These are phyloP conservation scores for Lactarius sp. DNA, from an alignment of 768 basidiomycete genomes.

Conservation along the genomic window DNA sequence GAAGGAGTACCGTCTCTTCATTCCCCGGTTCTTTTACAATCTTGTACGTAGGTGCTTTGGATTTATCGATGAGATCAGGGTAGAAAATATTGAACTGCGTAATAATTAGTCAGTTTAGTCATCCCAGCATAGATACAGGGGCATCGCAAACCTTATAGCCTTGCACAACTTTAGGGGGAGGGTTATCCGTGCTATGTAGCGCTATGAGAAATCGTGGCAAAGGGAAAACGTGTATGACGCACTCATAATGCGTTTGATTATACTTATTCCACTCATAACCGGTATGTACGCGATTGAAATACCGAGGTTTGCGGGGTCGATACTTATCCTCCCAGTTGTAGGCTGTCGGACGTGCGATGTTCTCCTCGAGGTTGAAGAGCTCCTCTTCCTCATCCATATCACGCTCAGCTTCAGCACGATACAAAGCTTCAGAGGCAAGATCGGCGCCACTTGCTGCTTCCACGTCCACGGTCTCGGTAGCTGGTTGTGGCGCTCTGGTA, in stretches of 20 bases:
- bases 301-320: conserved; percentile 92
- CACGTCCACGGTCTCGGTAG: conserved; percentile 51
- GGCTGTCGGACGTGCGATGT: conserved; percentile 71
- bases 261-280: conserved; percentile 99
- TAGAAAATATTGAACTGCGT: conserved; percentile 93
- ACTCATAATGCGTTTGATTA: conserved; percentile 99
- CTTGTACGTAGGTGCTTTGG: conserved; percentile 94
- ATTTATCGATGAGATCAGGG: conserved; percentile 97
- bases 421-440: conserved; percentile 84
- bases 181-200: conserved; percentile 80
- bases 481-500: conserved; percentile 61
- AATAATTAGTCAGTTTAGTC: conserved; percentile 22
- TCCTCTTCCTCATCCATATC: conserved; percentile 97
- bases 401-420: conserved; percentile 85
- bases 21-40: conserved; percentile 92
- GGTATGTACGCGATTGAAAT: conserved; percentile 98
- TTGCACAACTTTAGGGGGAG: conserved; percentile 98
- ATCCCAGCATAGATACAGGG: conserved; percentile 8
- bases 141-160: conserved; percentile 77
- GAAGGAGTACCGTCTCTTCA: conserved; percentile 88
- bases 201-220: conserved; percentile 25
- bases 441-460: conserved; percentile 63
- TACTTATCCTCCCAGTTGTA: conserved; percentile 99
- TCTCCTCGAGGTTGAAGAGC: conserved; percentile 89
- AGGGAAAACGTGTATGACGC: conserved; percentile 34